Conservation (phyloP, 768 basidiomycete species). For the Imleria badia region DNA sequence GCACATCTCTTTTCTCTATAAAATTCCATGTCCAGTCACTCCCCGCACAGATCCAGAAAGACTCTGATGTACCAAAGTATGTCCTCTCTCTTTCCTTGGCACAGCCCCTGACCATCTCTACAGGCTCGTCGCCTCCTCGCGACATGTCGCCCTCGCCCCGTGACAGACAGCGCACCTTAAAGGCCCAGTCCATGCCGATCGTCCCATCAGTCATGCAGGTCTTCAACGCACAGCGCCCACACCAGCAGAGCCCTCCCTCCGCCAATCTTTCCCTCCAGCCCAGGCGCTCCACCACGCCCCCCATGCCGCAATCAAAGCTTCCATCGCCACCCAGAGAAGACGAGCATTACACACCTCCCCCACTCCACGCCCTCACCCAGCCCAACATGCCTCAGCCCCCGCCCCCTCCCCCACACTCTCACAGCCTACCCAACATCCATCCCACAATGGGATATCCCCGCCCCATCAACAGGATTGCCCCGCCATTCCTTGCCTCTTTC, state of each 20-base stretch:
- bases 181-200: constrained; percentile 61
- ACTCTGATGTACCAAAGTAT: constrained; percentile 53
- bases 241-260: constrained; percentile 37
- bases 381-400: constrained; percentile 31
- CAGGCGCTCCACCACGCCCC: constrained; percentile 33
- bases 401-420: constrained; percentile 34
- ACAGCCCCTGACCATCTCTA: constrained; percentile 1
- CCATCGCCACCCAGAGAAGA: constrained; percentile 28
- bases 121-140: constrained; percentile 34
- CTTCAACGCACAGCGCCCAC: constrained; percentile 41
- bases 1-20: constrained; percentile 24
- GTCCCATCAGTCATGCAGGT: constrained; percentile 58
- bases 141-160: constrained; percentile 45
- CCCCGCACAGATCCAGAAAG: constrained; percentile 59
- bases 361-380: constrained; percentile 32
- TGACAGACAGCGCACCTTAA: constrained; percentile 51
- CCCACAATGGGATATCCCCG: constrained; percentile 57
- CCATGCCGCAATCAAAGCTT: constrained; percentile 36
- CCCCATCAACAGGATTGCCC: constrained; percentile 55
- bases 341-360: constrained; percentile 48
- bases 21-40: constrained; percentile 55
- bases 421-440: constrained; percentile 30
- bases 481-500: constrained; percentile 57
- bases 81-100: constrained; percentile 19
- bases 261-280: constrained; percentile 35